Evolutionary conservation across 148 eudicot genomes (phyloP).

Genomic region (Arbutus unedo): DNA sequence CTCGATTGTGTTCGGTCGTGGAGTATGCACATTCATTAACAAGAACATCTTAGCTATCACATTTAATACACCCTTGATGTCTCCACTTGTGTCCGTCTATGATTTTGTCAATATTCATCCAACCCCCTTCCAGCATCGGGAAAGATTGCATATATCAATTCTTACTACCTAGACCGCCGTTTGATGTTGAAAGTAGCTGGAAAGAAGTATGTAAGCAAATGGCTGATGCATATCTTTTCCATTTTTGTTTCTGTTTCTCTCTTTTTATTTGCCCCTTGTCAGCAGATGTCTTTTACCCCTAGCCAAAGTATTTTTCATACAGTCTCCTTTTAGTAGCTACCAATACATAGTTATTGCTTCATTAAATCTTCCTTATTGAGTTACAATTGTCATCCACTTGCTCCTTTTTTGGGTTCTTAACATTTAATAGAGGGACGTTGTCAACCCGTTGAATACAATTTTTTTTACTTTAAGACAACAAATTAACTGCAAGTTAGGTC

Average conservation of each 20-base stretch:
- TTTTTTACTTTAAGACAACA: not conserved
- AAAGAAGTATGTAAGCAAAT: not conserved
- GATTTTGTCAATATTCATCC: not conserved
- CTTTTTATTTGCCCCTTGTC: not conserved
- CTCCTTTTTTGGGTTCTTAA: not conserved
- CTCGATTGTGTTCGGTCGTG: conserved; percentile 42
- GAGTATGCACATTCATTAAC: conserved; percentile 35
- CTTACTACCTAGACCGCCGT: not conserved
- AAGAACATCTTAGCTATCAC: not conserved
- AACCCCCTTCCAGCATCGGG: not conserved
- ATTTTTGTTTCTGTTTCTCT: not conserved
- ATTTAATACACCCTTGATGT: not conserved
- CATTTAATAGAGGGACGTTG: not conserved
- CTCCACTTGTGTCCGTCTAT: not conserved
- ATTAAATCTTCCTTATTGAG: not conserved
- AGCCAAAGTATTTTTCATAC: not conserved
- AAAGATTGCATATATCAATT: not conserved
- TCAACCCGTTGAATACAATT: not conserved
- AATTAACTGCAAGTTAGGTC: not conserved
- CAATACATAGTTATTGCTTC: not conserved
- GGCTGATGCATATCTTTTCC: not conserved
- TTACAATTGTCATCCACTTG: not conserved
- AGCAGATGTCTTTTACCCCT: not conserved
- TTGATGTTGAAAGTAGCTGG: not conserved
- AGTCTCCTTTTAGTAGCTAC: not conserved